Conservation (phyloP, 495 filamentous ascomycete genomes). For the Clavariopsis aquatica region DNA sequence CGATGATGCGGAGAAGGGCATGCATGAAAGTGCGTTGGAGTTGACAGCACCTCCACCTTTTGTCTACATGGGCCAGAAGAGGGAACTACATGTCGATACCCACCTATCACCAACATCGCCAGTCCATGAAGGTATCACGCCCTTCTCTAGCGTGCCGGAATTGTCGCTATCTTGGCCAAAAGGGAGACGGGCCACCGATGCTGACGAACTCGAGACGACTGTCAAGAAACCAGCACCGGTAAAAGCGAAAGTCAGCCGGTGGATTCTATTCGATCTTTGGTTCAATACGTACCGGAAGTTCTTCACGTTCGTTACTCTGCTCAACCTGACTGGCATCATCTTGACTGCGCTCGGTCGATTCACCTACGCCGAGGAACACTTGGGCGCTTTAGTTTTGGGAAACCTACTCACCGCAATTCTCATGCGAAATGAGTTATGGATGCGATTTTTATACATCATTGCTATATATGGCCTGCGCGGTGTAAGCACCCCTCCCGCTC, state of each 20-base stretch:
- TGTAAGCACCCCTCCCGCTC: conserved; percentile 40
- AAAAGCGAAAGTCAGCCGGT: conserved; percentile 43
- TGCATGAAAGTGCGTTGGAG: conserved; percentile 44
- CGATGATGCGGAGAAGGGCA: conserved; percentile 49
- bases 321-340: conserved; percentile 48
- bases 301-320: conserved; percentile 47
- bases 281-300: conserved; percentile 54
- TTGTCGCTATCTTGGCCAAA: conserved; percentile 40
- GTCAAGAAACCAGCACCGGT: conserved; percentile 34
- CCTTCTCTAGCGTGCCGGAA: conserved; percentile 42
- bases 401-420: conserved; percentile 50
- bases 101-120: conserved; percentile 38
- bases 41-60: conserved; percentile 39
- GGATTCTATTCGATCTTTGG: conserved; percentile 49
- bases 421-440: conserved; percentile 50
- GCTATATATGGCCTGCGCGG: conserved; percentile 49
- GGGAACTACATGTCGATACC: conserved; percentile 36
- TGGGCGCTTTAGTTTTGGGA: conserved; percentile 50
- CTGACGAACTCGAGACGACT: conserved; percentile 16
- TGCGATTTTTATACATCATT: conserved; percentile 48
- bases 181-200: conserved; percentile 27
- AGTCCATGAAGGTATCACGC: conserved; percentile 48
- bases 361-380: conserved; percentile 48
- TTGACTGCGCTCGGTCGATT: conserved; percentile 45
- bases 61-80: conserved; percentile 40